Evolutionary conservation across 2,329 filamentous ascomycete species (phyloP).

Genomic region (Neopestalotiopsis clavispora): DNA sequence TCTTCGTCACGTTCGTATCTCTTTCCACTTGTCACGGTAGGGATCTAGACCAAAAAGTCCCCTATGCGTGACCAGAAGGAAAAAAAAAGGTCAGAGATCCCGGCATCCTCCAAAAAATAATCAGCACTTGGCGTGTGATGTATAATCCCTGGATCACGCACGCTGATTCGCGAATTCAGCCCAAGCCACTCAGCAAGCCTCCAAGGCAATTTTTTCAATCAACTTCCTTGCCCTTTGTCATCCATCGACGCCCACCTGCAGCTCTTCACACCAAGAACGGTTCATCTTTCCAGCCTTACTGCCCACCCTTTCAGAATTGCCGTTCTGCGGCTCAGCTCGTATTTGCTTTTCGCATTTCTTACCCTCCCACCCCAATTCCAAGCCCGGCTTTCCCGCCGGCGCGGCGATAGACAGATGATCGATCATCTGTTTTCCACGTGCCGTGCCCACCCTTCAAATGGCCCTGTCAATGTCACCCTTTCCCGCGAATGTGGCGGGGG

Average conservation of each 20-base stretch:
- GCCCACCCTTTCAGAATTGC: background rate
- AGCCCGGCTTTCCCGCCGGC: background rate
- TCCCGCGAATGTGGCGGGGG: background rate
- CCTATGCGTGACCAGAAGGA: no score
- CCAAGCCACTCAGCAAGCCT: background rate
- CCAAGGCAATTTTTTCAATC: background rate
- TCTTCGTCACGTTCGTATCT: no score
- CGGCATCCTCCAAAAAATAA: background rate
- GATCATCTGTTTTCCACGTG: slow-evolving; percentile 1
- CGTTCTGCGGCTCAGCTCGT: background rate
- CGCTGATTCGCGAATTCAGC: background rate
- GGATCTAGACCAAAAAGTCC: no score
- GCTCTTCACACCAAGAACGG: background rate
- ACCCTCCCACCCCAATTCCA: background rate
- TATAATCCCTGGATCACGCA: background rate
- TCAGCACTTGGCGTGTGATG: background rate
- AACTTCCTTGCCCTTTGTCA: background rate
- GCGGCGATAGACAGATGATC: background rate
- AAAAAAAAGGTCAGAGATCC: background rate
- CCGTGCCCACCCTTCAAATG: background rate
- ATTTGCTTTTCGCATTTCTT: background rate
- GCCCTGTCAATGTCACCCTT: background rate
- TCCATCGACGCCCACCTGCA: background rate
- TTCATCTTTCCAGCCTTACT: background rate
- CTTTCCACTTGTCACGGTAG: no score